These are phyloP conservation scores for Yamadazyma spencermartinsiae DNA, from an alignment of 1,139 yeast genomes.

Conservation along the genomic window DNA sequence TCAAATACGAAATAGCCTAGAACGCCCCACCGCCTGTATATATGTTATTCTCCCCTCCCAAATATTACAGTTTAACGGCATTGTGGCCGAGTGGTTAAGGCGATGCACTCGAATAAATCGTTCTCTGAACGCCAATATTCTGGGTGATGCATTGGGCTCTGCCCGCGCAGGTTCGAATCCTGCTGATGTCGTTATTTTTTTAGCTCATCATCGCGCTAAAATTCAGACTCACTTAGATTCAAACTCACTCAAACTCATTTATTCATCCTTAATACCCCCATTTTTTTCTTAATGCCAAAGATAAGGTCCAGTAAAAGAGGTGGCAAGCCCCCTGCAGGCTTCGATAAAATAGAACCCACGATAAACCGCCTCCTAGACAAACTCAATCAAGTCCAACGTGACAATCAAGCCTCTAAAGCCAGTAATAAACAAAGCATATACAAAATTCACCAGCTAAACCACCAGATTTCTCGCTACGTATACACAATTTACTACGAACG, in stretches of 20 bases:
- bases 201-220: constrained; percentile 6
- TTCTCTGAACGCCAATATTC: constrained; percentile 9
- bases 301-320: constrained; percentile 41
- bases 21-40: too few relatives aligned
- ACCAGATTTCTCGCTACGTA: constrained; percentile 75
- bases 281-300: constrained; percentile 35
- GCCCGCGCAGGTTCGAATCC: constrained; percentile 92
- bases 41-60: too few relatives aligned
- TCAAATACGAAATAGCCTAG: too few relatives aligned
- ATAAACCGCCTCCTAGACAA: constrained; percentile 60
- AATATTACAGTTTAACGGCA: constrained; percentile 34
- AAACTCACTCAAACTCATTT: background rate
- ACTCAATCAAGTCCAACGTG: constrained; percentile 56
- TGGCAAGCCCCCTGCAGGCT: constrained; percentile 73
- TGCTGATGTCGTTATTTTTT: constrained; percentile 69
- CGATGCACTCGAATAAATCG: constrained; percentile 67
- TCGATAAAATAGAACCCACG: constrained; percentile 67
- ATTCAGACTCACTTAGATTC: background rate
- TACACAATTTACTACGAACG: constrained; percentile 73
- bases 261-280: background rate
- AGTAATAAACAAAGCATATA: constrained; percentile 59
- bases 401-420: constrained; percentile 25
- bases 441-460: constrained; percentile 69
- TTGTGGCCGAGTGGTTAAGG: constrained; percentile 82
- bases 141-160: constrained; percentile 67